Conservation (phyloP, 2,329 filamentous ascomycete genomes). For the Colletotrichum sp. region DNA sequence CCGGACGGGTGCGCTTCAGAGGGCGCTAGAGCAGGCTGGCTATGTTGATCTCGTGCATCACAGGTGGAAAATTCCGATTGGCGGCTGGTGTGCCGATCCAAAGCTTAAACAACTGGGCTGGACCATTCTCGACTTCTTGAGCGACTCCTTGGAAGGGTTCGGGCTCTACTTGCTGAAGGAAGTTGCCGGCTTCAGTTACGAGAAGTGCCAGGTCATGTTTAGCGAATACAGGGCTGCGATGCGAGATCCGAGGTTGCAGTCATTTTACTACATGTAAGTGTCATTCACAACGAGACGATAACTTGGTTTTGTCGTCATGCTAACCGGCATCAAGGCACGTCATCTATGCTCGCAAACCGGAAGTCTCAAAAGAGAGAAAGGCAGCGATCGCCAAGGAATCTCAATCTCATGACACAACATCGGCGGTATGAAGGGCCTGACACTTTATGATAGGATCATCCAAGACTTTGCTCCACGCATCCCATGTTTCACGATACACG, state of each 20-base stretch:
- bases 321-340: not conserved
- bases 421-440: not conserved
- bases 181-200: slow-evolving; percentile 29
- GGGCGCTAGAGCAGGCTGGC: slow-evolving; percentile 25
- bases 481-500: not conserved
- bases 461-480: too few relatives aligned
- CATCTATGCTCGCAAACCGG: not conserved
- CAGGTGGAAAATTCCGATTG: slow-evolving; percentile 20
- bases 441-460: not conserved
- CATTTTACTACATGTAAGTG: not conserved
- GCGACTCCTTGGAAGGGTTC: slow-evolving; percentile 30
- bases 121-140: slow-evolving; percentile 25
- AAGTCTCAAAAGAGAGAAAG: not conserved
- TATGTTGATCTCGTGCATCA: slow-evolving; percentile 22
- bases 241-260: not conserved
- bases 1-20: slow-evolving; percentile 22
- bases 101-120: slow-evolving; percentile 14
- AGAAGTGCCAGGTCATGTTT: slow-evolving; percentile 27
- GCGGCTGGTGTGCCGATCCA: slow-evolving; percentile 19
- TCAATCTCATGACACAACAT: not conserved
- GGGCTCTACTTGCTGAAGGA: slow-evolving; percentile 30
- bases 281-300: not conserved
- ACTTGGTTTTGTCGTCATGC: not conserved
- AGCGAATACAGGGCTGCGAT: slow-evolving; percentile 23
- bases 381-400: too few relatives aligned